Conservation (phyloP, 2,329 filamentous ascomycete species). For the Scedosporium aurantiacum region DNA sequence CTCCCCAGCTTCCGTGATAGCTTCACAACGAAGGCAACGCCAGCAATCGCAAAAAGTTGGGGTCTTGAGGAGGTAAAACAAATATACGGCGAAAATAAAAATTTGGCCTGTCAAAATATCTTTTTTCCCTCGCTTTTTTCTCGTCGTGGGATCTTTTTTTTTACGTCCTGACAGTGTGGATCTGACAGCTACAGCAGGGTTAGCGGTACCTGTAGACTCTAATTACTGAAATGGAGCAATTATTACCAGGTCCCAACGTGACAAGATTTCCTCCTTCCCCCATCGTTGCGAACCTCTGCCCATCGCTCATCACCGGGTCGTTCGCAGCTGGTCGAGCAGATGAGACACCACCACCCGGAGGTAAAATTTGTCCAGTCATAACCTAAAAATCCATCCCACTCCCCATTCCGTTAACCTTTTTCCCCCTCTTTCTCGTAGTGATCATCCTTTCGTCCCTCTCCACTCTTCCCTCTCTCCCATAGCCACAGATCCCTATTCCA, state of each 20-base stretch:
- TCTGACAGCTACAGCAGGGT: constrained; percentile 1
- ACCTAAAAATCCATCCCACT: neutral
- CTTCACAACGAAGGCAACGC: neutral
- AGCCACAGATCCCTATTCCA: neutral
- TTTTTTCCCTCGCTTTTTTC: neutral
- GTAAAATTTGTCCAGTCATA: neutral
- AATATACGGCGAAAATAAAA: neutral
- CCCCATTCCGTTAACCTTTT: neutral
- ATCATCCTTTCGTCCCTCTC: neutral
- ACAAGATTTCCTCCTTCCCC: neutral
- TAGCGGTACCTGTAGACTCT: neutral
- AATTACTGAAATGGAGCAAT: neutral
- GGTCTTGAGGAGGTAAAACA: neutral
- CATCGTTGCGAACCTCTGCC: neutral
- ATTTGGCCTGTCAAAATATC: neutral
- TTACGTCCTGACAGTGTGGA: neutral
- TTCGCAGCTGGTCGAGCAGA: constrained; percentile 1
- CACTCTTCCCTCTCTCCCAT: neutral
- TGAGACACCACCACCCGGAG: neutral
- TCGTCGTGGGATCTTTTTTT: neutral
- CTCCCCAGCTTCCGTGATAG: constrained; percentile 4
- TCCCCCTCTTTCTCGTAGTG: neutral
- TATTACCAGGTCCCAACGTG: constrained; percentile 1
- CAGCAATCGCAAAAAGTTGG: neutral
- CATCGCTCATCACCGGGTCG: neutral